Conservation (phyloP, 1,139 yeast genomes). For the Trichomonascaceae sp. region DNA sequence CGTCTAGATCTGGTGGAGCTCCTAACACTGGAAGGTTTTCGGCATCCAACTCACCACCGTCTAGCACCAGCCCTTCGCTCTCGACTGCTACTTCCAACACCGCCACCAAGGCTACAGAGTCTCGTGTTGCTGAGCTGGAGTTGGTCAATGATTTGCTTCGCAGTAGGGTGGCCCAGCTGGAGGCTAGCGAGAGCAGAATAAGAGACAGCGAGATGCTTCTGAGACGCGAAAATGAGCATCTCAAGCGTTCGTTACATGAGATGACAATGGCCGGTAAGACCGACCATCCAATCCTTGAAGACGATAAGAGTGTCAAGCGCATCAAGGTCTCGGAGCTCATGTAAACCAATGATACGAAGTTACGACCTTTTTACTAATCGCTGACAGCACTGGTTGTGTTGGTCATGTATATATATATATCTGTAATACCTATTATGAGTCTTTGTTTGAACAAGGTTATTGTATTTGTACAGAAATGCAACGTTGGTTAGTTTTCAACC, state of each 20-base stretch:
- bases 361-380: neutral
- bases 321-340: constrained; percentile 14
- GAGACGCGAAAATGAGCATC: constrained; percentile 11
- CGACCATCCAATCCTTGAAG: neutral
- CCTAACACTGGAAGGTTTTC: too few relatives aligned
- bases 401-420: too few relatives aligned
- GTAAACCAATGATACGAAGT: constrained; percentile 1
- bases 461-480: too few relatives aligned
- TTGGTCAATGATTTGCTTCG: constrained; percentile 75
- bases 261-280: constrained; percentile 1
- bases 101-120: neutral
- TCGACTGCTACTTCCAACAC: neutral
- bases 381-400: neutral
- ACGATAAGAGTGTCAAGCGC: constrained; percentile 9
- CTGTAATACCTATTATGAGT: too few relatives aligned
- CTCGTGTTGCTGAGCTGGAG: constrained; percentile 50
- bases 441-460: too few relatives aligned
- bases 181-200: constrained; percentile 32
- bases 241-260: constrained; percentile 10
- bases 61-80: too few relatives aligned
- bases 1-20: too few relatives aligned
- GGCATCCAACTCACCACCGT: neutral
- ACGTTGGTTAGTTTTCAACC: too few relatives aligned
- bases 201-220: constrained; percentile 17
- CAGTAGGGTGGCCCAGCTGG: constrained; percentile 69